Base-by-base conservation (phyloP, 192 early-diverging fungal species). In the Podila horticola region DNA sequence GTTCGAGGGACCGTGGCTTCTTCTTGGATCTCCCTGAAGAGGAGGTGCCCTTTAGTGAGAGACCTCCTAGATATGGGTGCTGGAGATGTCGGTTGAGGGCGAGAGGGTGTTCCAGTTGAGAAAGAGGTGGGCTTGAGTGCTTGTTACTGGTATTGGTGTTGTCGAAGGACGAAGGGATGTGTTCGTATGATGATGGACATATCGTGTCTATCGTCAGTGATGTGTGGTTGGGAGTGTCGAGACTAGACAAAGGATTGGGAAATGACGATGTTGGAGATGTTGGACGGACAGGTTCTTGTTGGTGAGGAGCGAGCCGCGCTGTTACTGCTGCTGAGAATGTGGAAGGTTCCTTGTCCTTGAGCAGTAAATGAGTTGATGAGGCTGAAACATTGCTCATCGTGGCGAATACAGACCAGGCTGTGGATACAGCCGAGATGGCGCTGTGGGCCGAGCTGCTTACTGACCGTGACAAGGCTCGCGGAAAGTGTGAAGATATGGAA, bases 331-430 rank as follows among this genome's bases (percentile, higher is more conserved):
- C 41, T 45, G 41, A 45, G 41, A 15, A 17, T 36, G 9, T 36
- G 41, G 41, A 17, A 15, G 15, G 15, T 15, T 45, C 41, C 41
- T 36, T 22, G 31, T 72, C 36, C 63, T 68, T 79, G 34, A 66
- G 61, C 19, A 59, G 10, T 19, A 81, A 10, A 12, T 49, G 52
- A 2, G 52, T 36, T n/a, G 77, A 81, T 1, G 72, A 33, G 5
- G 77, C 72, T 8, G 77, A 73, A 24, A 81, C 71, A 29, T 73
- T 81, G 62, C 77, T 81, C 77, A 81, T 81, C 20, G 71, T 81
- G 29, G 71, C 77, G 65, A 81, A 81, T 60, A 81, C 65, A 9
- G 77, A 81, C 77, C 77, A 81, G 52, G 52, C 52, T 55, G 52
- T 55, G 52, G 52, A 55, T 9, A 22, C 52, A 55, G 52, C 52